These are phyloP conservation scores for Bombardia bombarda DNA, from an alignment of 495 filamentous ascomycete species.

Conservation along the genomic window DNA sequence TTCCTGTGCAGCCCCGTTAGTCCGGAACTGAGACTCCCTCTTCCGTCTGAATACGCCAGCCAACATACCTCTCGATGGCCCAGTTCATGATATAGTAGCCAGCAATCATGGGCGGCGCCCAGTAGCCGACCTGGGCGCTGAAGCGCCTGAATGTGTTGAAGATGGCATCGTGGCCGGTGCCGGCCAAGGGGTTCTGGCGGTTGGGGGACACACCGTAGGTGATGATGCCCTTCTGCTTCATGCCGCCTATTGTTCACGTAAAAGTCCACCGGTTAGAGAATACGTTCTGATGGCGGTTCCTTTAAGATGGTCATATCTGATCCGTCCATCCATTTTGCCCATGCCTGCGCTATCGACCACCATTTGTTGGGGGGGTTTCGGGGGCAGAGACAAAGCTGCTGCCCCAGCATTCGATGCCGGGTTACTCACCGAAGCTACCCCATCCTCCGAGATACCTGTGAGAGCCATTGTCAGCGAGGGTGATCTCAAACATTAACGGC, in stretches of 20 bases:
- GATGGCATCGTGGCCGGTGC: slow-evolving; percentile 45
- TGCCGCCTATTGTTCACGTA: slow-evolving; percentile 32
- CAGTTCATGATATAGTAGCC: slow-evolving; percentile 78
- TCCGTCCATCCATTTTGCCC: background rate
- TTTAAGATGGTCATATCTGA: no score
- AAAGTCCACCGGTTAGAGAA: background rate
- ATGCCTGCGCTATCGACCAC: background rate
- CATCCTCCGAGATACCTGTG: slow-evolving; percentile 75
- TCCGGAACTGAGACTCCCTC: no score
- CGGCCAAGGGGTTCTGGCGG: slow-evolving; percentile 50
- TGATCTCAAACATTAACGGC: background rate
- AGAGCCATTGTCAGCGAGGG: slow-evolving; percentile 24
- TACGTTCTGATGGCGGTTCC: no score
- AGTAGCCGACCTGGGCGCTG: slow-evolving; percentile 67
- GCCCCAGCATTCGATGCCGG: background rate
- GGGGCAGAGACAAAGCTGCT: background rate
- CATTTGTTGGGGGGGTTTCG: background rate
- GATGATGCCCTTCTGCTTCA: slow-evolving; percentile 51
- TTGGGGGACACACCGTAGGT: slow-evolving; percentile 44
- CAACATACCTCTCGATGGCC: slow-evolving; percentile 71
- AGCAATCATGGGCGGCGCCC: slow-evolving; percentile 64
- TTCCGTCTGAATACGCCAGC: background rate
- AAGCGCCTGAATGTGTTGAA: slow-evolving; percentile 58
- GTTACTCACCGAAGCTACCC: slow-evolving; percentile 73
- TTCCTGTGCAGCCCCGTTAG: no score